Conservation (phyloP, 768 basidiomycete genomes). For the Suillus subluteus region DNA sequence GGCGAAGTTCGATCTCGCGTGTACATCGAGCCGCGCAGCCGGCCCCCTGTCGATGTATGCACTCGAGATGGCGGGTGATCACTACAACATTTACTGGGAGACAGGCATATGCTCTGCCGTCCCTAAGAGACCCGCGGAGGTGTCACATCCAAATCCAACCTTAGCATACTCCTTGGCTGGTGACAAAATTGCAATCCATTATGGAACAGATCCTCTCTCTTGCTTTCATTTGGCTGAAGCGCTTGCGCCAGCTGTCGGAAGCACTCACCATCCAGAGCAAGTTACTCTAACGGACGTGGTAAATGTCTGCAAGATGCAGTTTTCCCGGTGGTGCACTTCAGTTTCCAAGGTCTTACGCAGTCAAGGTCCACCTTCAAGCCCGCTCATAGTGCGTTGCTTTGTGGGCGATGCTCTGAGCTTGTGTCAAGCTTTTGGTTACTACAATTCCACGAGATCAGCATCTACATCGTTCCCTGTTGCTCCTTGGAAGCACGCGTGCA, state of each 20-base stretch:
- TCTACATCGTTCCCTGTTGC: slow-evolving; percentile 24
- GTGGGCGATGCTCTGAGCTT: slow-evolving; percentile 33
- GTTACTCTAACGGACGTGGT: not conserved
- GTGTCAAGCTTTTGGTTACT: slow-evolving; percentile 28
- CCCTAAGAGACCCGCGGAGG: slow-evolving; percentile 16
- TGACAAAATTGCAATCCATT: slow-evolving; percentile 31
- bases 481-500: slow-evolving; percentile 28
- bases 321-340: slow-evolving; percentile 31
- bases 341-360: slow-evolving; percentile 17
- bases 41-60: slow-evolving; percentile 27
- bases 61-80: slow-evolving; percentile 10
- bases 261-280: not conserved
- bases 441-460: slow-evolving; percentile 11
- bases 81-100: slow-evolving; percentile 31
- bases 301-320: slow-evolving; percentile 23
- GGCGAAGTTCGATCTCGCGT: not conserved
- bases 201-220: slow-evolving; percentile 32
- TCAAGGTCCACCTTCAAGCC: slow-evolving; percentile 5
- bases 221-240: slow-evolving; percentile 37
- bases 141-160: slow-evolving; percentile 32
- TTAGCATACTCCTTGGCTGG: slow-evolving; percentile 29
- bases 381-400: slow-evolving; percentile 32
- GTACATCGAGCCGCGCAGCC: slow-evolving; percentile 28
- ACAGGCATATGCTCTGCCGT: slow-evolving; percentile 31
- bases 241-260: slow-evolving; percentile 16